Evolutionary conservation across 352 stramenopile genomes (phyloP).

Genomic region (Pythium chondricola): DNA sequence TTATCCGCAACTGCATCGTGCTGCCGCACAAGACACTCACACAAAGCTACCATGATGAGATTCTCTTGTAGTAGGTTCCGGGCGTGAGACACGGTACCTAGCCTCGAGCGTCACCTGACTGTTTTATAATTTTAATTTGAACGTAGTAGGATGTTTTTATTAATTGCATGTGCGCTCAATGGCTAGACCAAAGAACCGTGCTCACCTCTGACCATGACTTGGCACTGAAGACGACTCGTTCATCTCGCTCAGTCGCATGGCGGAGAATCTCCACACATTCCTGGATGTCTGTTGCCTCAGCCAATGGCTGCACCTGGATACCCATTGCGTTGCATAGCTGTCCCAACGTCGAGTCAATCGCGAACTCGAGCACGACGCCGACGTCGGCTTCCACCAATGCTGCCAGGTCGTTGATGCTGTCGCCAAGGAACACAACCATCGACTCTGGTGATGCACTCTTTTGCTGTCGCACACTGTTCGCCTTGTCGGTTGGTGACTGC

Average conservation of each 20-base stretch:
- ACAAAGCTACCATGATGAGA: slow-evolving; percentile 87
- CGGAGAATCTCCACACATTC: too few species aligned
- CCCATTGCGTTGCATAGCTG: slow-evolving; percentile 28
- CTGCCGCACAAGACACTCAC: slow-evolving; percentile 84
- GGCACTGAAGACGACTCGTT: slow-evolving; percentile 25
- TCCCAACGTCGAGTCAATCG: slow-evolving; percentile 14
- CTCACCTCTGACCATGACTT: slow-evolving; percentile 22
- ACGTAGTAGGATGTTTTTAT: too few species aligned
- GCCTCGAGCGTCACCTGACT: too few species aligned
- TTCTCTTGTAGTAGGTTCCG: slow-evolving; percentile 84
- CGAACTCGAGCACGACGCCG: slow-evolving; percentile 31
- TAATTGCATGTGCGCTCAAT: too few species aligned
- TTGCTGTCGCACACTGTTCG: slow-evolving; percentile 15
- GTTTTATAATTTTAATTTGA: slow-evolving; percentile 9
- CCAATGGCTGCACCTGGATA: slow-evolving; percentile 25
- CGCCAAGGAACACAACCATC: slow-evolving; percentile 49
- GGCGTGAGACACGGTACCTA: too few species aligned
- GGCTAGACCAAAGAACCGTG: too few species aligned
- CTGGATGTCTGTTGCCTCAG: too few species aligned
- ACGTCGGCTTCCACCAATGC: slow-evolving; percentile 59
- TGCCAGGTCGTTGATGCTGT: slow-evolving; percentile 62
- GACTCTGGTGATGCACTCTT: slow-evolving; percentile 1
- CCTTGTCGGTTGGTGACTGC: slow-evolving; percentile 60
- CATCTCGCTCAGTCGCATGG: too few species aligned
- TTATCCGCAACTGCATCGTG: slow-evolving; percentile 88